Conservation (phyloP, 768 basidiomycete genomes). For the Russula brevipes region DNA sequence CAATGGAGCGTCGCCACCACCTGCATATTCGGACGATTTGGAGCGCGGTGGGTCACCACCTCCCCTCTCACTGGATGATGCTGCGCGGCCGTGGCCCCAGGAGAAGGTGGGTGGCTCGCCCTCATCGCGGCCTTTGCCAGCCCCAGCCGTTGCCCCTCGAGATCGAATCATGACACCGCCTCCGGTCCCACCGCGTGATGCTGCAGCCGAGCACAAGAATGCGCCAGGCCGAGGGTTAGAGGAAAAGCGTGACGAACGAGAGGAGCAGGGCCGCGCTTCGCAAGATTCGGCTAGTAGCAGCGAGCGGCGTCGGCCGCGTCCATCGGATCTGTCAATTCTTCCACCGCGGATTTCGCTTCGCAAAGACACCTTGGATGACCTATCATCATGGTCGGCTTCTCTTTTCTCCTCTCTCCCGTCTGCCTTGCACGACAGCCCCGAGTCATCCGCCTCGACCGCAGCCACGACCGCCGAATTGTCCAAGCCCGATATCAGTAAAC, state of each 20-base stretch:
- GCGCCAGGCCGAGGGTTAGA: neutral
- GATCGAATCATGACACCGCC: neutral
- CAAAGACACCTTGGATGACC: slow-evolving; percentile 21
- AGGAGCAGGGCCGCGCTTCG: neutral
- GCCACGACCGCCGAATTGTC: neutral
- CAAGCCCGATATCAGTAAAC: neutral
- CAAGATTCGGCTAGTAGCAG: neutral
- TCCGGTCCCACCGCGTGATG: neutral
- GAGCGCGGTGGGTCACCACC: slow-evolving; percentile 5
- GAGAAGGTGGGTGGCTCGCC: slow-evolving; percentile 1
- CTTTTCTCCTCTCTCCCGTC: slow-evolving; percentile 25
- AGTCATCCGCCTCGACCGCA: slow-evolving; percentile 1
- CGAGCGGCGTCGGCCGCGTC: neutral
- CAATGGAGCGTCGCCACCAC: slow-evolving; percentile 21
- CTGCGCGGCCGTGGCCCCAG: neutral
- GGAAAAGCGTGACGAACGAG: neutral
- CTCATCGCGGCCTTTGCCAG: neutral
- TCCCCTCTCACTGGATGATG: slow-evolving; percentile 5
- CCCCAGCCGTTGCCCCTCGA: neutral
- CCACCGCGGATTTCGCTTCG: slow-evolving; percentile 25
- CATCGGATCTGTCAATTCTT: slow-evolving; percentile 18
- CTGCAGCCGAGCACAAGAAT: neutral
- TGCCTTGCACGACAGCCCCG: slow-evolving; percentile 1
- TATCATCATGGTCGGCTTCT: slow-evolving; percentile 25
- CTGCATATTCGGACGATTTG: slow-evolving; percentile 6